A percentile compares a stretch with the other conserved stretches of the same genome.
Evolutionary conservation across 148 eudicot species (phyloP).

Genomic region (Heliamphora exappendiculata): DNA sequence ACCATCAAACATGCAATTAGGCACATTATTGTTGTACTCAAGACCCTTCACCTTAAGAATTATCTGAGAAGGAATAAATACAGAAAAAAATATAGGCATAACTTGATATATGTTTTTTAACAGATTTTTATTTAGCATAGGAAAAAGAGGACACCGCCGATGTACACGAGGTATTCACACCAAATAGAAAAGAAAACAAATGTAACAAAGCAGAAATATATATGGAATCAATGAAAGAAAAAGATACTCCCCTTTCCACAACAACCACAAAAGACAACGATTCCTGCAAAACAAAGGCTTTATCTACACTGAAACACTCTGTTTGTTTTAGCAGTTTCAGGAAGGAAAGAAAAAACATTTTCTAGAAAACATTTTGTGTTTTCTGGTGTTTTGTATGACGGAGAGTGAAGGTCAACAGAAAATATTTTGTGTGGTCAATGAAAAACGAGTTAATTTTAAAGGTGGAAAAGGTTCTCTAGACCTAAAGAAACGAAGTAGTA

Average conservation of each 20-base stretch:
- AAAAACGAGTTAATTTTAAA: too few species aligned
- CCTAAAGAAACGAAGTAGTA: too few species aligned
- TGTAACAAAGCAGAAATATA: background rate
- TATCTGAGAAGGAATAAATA: background rate
- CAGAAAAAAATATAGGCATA: background rate
- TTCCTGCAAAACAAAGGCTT: background rate
- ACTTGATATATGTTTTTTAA: background rate
- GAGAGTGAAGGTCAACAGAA: too few species aligned
- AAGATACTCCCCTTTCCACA: background rate
- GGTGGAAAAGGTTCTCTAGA: too few species aligned
- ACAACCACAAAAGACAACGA: background rate
- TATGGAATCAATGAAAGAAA: background rate
- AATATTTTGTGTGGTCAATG: too few species aligned
- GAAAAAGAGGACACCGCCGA: background rate
- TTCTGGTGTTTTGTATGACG: too few species aligned
- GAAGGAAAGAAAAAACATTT: too few species aligned
- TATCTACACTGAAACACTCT: too few species aligned
- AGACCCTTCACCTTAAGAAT: background rate
- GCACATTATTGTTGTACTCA: background rate
- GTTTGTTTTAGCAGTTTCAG: too few species aligned
- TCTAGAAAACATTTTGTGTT: too few species aligned
- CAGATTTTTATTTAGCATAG: background rate
- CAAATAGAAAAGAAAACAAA: background rate
- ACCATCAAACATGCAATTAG: background rate
- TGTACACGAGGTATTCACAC: background rate